phyloP scores from a whole-genome alignment of 176 grass and related monocot species.

The Zizania latifolia region DNA sequence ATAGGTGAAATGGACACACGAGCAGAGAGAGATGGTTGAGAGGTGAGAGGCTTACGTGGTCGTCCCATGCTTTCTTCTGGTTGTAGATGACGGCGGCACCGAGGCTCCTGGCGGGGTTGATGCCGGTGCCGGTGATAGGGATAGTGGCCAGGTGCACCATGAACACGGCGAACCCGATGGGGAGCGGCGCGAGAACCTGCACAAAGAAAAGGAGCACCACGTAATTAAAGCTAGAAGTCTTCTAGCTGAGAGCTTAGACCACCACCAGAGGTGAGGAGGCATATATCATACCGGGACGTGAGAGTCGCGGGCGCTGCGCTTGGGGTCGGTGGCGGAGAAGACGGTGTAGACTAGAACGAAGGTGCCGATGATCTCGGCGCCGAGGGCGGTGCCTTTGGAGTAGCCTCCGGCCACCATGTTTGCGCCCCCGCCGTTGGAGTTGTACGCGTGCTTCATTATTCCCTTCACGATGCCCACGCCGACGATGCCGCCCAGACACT shows the following conservation, averaged over 20 bases:
- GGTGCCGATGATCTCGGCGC: conserved; percentile 55
- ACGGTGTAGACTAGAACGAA: conserved; percentile 61
- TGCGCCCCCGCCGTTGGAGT: conserved; percentile 37
- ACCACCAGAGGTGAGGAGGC: not conserved
- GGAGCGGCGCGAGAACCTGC: conserved; percentile 18
- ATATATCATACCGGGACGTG: conserved; percentile 27
- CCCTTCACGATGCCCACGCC: conserved; percentile 52
- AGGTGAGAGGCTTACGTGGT: conserved; percentile 21
- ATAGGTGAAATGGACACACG: too few relatives aligned
- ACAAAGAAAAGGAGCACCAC: not conserved
- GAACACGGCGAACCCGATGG: conserved; percentile 39
- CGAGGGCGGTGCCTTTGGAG: conserved; percentile 40
- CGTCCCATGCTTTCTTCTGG: conserved; percentile 30
- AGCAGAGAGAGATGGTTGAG: not conserved
- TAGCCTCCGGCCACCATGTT: conserved; percentile 36
- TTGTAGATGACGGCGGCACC: conserved; percentile 38
- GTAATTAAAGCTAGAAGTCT: too few relatives aligned
- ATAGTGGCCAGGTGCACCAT: conserved; percentile 45
- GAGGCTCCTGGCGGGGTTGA: conserved; percentile 34
- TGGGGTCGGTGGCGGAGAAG: conserved; percentile 54
- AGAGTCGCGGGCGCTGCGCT: conserved; percentile 53
- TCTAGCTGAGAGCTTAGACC: too few relatives aligned
- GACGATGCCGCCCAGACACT: conserved; percentile 41
- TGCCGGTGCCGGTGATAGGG: conserved; percentile 43
- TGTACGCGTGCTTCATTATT: conserved; percentile 42